phyloP scores from a whole-genome alignment of 2,329 filamentous ascomycete species.

The Botrytis fragariae region DNA sequence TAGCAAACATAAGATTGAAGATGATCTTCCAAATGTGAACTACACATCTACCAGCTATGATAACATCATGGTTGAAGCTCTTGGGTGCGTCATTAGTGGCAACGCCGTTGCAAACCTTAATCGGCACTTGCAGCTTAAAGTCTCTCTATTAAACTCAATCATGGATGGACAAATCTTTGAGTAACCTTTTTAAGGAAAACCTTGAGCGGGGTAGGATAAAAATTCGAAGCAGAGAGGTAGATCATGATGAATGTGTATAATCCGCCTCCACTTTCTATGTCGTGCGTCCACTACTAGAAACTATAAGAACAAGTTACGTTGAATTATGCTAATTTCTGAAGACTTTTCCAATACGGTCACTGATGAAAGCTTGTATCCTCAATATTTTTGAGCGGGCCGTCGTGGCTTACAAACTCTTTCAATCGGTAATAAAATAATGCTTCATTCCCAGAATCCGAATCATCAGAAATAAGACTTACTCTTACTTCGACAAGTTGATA shows the following conservation, averaged over 20 bases:
- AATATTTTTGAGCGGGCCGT: background rate
- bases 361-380: background rate
- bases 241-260: background rate
- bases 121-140: background rate
- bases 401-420: background rate
- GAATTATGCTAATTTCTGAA: background rate
- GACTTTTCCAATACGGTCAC: background rate
- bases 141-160: background rate
- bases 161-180: background rate
- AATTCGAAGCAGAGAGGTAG: background rate
- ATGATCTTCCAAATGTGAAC: background rate
- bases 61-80: background rate
- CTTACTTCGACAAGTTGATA: conserved; percentile 34
- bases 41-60: background rate
- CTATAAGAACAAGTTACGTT: background rate
- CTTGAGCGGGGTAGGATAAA: background rate
- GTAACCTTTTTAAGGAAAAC: background rate
- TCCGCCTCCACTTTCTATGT: background rate
- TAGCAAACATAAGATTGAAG: background rate
- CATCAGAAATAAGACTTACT: conserved; percentile 32
- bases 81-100: background rate
- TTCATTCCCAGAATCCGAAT: conserved; percentile 33
- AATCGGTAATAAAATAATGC: conserved; percentile 31
- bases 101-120: background rate
- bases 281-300: background rate